Evolutionary conservation across 148 eudicot species (phyloP), one percentile per base, ranked within the genome.

Genomic region (Pouteria glomerata): DNA sequence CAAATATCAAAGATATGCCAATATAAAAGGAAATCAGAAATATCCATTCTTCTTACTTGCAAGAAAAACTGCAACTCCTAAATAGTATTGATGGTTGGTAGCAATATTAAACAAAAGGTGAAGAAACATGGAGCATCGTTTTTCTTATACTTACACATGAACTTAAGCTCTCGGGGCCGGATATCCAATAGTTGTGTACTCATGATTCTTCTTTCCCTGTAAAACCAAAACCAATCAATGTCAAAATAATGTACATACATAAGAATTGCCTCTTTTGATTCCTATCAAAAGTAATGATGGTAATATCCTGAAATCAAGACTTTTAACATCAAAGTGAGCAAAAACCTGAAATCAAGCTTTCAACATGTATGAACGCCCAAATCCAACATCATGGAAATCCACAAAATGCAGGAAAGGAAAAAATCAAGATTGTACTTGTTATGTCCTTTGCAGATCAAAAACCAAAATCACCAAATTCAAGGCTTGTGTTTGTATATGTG

Each of bases 91-190:
- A 45, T 7, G 70, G 48, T 30, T 53, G 1, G 42, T 35, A 19
- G 35, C 42, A 30, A 31, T 19, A 66, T 50, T 48, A 48, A 47
- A 24, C 8, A 48, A 66, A 66, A 66, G 39, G 10, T 48, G 7
- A 30, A 66, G 69, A 48, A 66, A 66, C 24, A 19, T 5, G n/a
- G 57, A 53, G 53, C 16, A 65, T 33, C 24, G 34, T 23, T 24
- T 27, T 33, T 39, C 51, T 8, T n/a, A 66, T 23, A 73, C 96
- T 57, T 82, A 90, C 96, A 80, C 55, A 73, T 74, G 80, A 90
- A 86, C 72, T 79, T 85, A 60, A 90, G 87, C 76, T 86, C 83
- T 16, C 63, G 78, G 39, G 96, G 96, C 57, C 83, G 86, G 83
- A 90, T 74, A 50, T 82, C 90, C 80, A 90, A 79, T 18, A 90